phyloP scores from a whole-genome alignment of 78 protist species.

The Polysphondylium violaceum region DNA sequence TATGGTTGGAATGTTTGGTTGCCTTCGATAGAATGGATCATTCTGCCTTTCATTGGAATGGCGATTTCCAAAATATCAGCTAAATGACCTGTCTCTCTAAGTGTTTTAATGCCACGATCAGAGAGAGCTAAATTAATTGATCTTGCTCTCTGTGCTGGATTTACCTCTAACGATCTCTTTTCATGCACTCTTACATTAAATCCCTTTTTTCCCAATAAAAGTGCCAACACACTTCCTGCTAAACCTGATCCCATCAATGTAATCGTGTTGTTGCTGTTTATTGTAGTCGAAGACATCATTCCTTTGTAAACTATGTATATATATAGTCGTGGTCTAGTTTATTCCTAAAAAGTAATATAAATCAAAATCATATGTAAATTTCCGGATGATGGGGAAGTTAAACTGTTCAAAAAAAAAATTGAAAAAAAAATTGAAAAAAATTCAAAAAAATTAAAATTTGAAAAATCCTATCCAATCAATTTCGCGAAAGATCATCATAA shows the following conservation, averaged over 20 bases:
- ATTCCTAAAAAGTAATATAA: no score
- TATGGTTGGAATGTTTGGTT: constrained; percentile 48
- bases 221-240: constrained; percentile 54
- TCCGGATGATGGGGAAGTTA: no score
- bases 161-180: constrained; percentile 23
- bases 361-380: no score
- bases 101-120: constrained; percentile 65
- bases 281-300: no score
- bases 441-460: no score
- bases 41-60: constrained; percentile 80
- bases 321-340: no score
- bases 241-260: constrained; percentile 56
- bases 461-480: no score
- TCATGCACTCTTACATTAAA: constrained; percentile 37
- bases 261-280: constrained; percentile 3
- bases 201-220: constrained; percentile 30
- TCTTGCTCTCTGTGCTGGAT: constrained; percentile 21
- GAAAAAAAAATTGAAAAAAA: no score
- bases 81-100: constrained; percentile 23
- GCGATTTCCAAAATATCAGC: constrained; percentile 41
- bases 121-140: constrained; percentile 78
- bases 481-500: no score
- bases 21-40: constrained; percentile 42
- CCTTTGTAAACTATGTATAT: no score
- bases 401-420: no score